Percentiles rank a stretch among this genome's conserved stretches.
Conservation (phyloP, 2,329 filamentous ascomycete genomes). For the Paraphoma chrysanthemicola region DNA sequence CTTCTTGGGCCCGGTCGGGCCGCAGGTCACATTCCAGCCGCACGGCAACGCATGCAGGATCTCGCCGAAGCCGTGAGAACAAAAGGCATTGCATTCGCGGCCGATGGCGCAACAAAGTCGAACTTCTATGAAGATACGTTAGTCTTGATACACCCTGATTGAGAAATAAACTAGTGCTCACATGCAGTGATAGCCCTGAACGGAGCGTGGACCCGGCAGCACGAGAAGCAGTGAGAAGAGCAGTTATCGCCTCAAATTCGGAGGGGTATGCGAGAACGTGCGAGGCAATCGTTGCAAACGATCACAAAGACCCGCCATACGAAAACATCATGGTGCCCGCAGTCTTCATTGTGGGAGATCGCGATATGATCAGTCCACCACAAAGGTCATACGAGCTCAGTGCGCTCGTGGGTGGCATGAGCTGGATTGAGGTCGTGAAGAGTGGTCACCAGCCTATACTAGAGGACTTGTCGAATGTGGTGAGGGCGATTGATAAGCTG, state of each 20-base stretch:
- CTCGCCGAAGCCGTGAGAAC: conserved; percentile 4
- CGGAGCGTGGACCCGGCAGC: neutral
- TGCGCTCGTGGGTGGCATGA: neutral
- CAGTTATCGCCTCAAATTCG: conserved; percentile 4
- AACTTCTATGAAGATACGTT: neutral
- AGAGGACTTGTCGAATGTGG: neutral
- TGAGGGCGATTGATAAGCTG: neutral
- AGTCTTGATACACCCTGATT: neutral
- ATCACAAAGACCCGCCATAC: conserved; percentile 12
- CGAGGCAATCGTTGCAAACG: conserved; percentile 7
- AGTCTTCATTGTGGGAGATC: neutral
- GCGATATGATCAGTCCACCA: neutral
- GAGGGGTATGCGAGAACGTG: conserved; percentile 16
- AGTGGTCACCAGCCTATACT: neutral
- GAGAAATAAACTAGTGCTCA: neutral
- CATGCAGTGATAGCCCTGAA: neutral
- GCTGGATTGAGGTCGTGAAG: neutral
- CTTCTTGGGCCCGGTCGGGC: conserved; percentile 5
- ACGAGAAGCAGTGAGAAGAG: conserved; percentile 2
- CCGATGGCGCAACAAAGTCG: neutral
- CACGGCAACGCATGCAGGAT: conserved; percentile 10
- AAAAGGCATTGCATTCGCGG: conserved; percentile 9
- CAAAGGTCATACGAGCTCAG: neutral
- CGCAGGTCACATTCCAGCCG: conserved; percentile 10
- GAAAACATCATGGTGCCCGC: conserved; percentile 2